Evolutionary conservation across 2,329 filamentous ascomycete species (phyloP), one percentile per base, ranked within the genome.

Genomic region (Purpureocillium lavendulum): DNA sequence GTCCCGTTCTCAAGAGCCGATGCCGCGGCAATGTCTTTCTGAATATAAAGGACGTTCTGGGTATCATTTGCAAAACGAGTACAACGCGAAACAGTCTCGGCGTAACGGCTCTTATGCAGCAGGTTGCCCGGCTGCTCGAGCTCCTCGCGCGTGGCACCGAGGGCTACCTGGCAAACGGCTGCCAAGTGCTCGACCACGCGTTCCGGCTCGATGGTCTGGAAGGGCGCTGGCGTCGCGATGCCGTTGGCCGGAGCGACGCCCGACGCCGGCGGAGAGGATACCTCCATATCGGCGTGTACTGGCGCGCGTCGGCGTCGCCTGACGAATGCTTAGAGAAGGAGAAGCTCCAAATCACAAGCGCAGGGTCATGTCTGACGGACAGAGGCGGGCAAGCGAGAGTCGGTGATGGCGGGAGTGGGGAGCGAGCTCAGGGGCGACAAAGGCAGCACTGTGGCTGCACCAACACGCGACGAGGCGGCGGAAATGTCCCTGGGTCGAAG

Each of bases 41-140:
- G 84, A 47, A 96, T 82, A 64, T 97, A 97, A 47, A 98, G 70
- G 40, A 84, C 87, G 46, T 83, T 80, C 65, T 95, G 87, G 42
- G 84, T 74, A 64, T 98, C 94, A 45, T 81, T 80, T 42, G 88
- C 88, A 64, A 97, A 97, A 53, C 89, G 83, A 49, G 80, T 80
- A 63, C 90, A 96, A 67, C 87, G 78, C 58, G 88, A 81, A 41
- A 94, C 67, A 7, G 92, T 96, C 53, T 97, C 90, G 39, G 73
- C 67, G 50, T 87, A 76, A 50, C 74, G 77, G 41, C 71, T 64
- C 54, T 80, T 72, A 42, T 88, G 87, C 45, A 98, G 72, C 62
- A 98, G 70, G 67, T 87, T 96, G 46, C 86, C 88, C 13, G 80
- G 69, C 47, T 77, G 76, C 60, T 90, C 80, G 40, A 98, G 77